Conservation (phyloP, 2,329 filamentous ascomycete genomes). For the Alternaria brassicicola region DNA sequence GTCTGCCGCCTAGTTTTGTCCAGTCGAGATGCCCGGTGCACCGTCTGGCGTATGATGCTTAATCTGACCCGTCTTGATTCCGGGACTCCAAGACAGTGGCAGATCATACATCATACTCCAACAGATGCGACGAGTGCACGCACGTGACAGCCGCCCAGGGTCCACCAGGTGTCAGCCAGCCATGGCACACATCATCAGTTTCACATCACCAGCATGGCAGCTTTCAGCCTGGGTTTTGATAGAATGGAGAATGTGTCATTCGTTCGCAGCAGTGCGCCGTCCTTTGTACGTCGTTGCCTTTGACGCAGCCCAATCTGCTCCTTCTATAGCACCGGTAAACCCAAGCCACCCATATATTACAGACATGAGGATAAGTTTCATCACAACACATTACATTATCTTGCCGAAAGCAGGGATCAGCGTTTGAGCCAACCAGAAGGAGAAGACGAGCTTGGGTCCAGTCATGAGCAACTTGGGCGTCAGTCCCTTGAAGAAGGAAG, state of each 20-base stretch:
- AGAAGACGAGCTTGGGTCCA: constrained; percentile 97
- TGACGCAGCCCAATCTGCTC: constrained; percentile 24
- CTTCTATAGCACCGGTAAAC: constrained; percentile 24
- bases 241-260: constrained; percentile 38
- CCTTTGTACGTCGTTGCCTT: constrained; percentile 19
- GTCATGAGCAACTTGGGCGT: constrained; percentile 99
- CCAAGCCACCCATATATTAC: constrained; percentile 37
- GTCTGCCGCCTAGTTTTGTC: constrained; percentile 24
- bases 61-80: neutral
- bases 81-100: neutral
- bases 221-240: neutral
- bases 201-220: neutral
- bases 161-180: neutral
- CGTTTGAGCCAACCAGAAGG: constrained; percentile 99
- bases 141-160: constrained; percentile 14
- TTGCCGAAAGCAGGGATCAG: constrained; percentile 91
- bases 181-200: constrained; percentile 4
- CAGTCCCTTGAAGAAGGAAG: constrained; percentile 96
- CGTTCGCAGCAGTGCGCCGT: constrained; percentile 14
- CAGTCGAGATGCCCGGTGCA: constrained; percentile 1
- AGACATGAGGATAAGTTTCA: constrained; percentile 25
- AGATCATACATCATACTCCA: neutral
- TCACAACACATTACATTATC: constrained; percentile 56
- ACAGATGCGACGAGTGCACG: neutral
- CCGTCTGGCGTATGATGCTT: constrained; percentile 22